phyloP scores from a whole-genome alignment of 768 basidiomycete species.

The Mycena rosella region DNA sequence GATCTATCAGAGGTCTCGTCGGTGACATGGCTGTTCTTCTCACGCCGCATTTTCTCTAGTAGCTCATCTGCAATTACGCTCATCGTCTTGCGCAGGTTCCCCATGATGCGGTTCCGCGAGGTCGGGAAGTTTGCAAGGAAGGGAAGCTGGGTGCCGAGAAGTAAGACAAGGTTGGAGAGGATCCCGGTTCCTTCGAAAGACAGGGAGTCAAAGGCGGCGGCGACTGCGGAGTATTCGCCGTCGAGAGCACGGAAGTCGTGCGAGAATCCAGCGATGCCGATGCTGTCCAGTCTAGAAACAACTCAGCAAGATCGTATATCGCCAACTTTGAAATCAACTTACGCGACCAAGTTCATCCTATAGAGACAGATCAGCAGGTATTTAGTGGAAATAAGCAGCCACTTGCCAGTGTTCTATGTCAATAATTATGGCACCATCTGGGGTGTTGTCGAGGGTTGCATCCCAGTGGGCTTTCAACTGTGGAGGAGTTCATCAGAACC shows the following conservation, averaged over 20 bases:
- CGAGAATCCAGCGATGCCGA: slow-evolving; percentile 61
- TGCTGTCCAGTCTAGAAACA: slow-evolving; percentile 54
- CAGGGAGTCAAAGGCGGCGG: slow-evolving; percentile 44
- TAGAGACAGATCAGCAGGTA: background rate
- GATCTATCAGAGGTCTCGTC: slow-evolving; percentile 33
- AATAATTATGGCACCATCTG: slow-evolving; percentile 46
- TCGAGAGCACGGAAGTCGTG: slow-evolving; percentile 59
- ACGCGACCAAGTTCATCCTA: slow-evolving; percentile 59
- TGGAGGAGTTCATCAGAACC: background rate
- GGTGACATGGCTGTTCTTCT: slow-evolving; percentile 23
- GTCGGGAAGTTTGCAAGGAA: slow-evolving; percentile 32
- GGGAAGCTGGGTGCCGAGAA: slow-evolving; percentile 33
- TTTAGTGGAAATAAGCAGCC: background rate
- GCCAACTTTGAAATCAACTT: slow-evolving; percentile 4
- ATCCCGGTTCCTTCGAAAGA: slow-evolving; percentile 19
- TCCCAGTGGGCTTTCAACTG: slow-evolving; percentile 37
- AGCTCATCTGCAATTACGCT: slow-evolving; percentile 33
- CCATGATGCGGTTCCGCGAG: slow-evolving; percentile 19
- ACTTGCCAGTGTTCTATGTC: slow-evolving; percentile 52
- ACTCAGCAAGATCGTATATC: background rate
- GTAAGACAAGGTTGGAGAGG: slow-evolving; percentile 27
- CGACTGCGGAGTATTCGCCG: slow-evolving; percentile 48
- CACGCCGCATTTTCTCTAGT: slow-evolving; percentile 30
- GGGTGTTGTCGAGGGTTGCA: slow-evolving; percentile 19
- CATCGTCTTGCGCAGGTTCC: slow-evolving; percentile 23